Conservation (phyloP, 2,329 filamentous ascomycete genomes). For the Fusarium decemcellulare region DNA sequence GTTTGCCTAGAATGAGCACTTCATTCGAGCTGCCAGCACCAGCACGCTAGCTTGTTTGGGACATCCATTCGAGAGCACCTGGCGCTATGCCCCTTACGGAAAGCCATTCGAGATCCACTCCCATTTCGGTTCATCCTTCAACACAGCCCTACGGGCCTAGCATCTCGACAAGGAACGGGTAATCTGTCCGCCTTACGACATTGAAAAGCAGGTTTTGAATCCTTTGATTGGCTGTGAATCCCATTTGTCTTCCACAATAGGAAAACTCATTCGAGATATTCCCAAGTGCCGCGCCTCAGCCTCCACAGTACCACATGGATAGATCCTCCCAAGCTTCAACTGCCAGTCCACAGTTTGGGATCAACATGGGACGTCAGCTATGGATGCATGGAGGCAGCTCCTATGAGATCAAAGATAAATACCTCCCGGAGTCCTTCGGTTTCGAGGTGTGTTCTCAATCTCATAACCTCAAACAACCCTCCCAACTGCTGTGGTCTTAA, state of each 20-base stretch:
- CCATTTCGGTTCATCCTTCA: neutral
- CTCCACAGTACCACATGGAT: neutral
- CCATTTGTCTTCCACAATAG: constrained; percentile 16
- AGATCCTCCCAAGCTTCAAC: constrained; percentile 2
- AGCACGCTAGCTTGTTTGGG: constrained; percentile 11
- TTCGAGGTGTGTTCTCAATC: neutral
- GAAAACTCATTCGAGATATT: constrained; percentile 41
- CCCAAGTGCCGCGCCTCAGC: constrained; percentile 1
- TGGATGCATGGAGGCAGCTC: neutral
- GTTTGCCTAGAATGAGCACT: neutral
- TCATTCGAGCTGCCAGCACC: constrained; percentile 21
- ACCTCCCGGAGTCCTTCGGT: neutral
- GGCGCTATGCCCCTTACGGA: constrained; percentile 29
- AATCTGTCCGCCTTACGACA: constrained; percentile 15
- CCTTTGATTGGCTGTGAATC: constrained; percentile 18
- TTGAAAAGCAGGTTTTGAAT: neutral
- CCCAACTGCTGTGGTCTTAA: neutral
- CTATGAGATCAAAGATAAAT: constrained; percentile 18
- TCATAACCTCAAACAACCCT: neutral
- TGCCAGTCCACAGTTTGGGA: neutral
- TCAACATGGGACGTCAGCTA: neutral
- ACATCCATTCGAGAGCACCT: constrained; percentile 17
- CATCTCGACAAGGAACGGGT: constrained; percentile 7
- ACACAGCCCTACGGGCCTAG: constrained; percentile 39
- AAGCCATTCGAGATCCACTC: constrained; percentile 41